These are phyloP conservation scores for Salicornia ramosissima DNA, from an alignment of 148 eudicot genomes.

Conservation along the genomic window DNA sequence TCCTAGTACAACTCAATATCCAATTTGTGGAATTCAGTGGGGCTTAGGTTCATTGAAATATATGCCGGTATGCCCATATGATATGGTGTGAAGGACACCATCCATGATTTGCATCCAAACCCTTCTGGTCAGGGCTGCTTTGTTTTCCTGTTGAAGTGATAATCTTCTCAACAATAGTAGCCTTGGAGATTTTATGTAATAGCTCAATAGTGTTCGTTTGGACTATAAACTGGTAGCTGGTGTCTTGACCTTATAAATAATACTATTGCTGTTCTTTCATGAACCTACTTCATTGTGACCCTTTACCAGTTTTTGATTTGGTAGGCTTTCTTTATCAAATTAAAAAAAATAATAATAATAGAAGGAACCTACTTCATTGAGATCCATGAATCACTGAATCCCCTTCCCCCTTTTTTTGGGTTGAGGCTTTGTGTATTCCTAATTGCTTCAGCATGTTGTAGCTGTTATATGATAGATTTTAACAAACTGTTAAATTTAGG, in stretches of 20 bases:
- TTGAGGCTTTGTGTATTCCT: not conserved
- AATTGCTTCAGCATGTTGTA: not conserved
- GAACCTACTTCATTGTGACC: not conserved
- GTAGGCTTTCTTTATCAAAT: too few relatives aligned
- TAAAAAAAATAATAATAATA: too few relatives aligned
- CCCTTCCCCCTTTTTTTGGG: not conserved
- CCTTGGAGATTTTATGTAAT: not conserved
- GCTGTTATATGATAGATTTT: slow-evolving; percentile 13
- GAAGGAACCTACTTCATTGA: too few relatives aligned
- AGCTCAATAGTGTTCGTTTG: not conserved
- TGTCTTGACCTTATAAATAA: not conserved
- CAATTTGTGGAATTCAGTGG: not conserved
- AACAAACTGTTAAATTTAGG: slow-evolving; percentile 28
- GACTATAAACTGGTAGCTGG: not conserved
- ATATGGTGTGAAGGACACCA: not conserved
- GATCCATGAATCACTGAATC: too few relatives aligned
- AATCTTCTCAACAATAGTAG: not conserved
- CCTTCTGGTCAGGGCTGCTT: not conserved
- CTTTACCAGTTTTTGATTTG: too few relatives aligned
- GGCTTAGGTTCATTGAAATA: not conserved
- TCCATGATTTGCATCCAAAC: not conserved
- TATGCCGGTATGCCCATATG: not conserved
- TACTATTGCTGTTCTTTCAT: not conserved
- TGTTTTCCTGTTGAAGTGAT: not conserved
- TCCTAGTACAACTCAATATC: not conserved